These are phyloP conservation scores for Xylaria venustula DNA, from an alignment of 495 filamentous ascomycete genomes.

Conservation along the genomic window DNA sequence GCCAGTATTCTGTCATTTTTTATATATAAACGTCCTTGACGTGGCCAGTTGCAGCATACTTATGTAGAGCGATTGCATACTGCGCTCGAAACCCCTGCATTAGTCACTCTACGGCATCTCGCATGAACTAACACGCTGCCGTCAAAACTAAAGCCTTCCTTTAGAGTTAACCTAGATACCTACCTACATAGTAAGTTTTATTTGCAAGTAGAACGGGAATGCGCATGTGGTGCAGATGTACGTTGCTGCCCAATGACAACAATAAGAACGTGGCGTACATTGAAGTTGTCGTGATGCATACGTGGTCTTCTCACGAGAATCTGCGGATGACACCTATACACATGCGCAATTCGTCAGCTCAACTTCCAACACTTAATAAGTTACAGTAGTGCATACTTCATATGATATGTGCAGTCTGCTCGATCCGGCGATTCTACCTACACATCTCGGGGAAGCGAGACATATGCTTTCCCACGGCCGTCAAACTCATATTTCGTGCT, in stretches of 20 bases:
- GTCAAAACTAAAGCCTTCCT: not conserved
- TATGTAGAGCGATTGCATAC: not conserved
- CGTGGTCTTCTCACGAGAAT: too few relatives aligned
- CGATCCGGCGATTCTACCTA: too few relatives aligned
- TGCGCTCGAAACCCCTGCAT: not conserved
- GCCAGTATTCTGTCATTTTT: too few relatives aligned
- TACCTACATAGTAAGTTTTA: not conserved
- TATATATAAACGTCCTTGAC: too few relatives aligned
- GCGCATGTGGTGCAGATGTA: not conserved
- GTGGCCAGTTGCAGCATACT: not conserved
- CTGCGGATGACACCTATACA: too few relatives aligned
- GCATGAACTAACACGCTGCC: not conserved
- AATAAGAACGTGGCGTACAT: not conserved
- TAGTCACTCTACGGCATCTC: not conserved
- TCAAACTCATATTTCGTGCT: not conserved
- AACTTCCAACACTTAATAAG: too few relatives aligned
- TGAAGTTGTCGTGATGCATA: not conserved
- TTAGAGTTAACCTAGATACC: not conserved
- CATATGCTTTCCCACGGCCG: too few relatives aligned
- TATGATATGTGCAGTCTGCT: too few relatives aligned
- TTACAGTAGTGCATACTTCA: not conserved
- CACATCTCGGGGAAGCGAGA: too few relatives aligned
- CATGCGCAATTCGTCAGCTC: not conserved
- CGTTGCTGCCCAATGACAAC: not conserved
- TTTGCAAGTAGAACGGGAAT: not conserved